Conservation (phyloP, 2,329 filamentous ascomycete species). For the Arthrobotrys sinensis region DNA sequence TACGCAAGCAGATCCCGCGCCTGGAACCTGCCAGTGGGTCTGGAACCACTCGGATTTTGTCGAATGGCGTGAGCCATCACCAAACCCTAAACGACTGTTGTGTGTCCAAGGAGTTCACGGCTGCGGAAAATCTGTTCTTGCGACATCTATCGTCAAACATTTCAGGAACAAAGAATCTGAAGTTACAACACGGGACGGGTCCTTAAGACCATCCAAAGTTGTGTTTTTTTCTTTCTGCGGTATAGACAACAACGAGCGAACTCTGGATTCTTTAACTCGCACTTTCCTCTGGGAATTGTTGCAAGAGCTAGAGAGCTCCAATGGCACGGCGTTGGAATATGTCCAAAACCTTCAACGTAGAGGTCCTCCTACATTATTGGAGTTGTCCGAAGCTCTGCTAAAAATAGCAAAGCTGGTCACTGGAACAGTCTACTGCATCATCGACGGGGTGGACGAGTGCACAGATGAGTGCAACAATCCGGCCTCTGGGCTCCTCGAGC, state of each 20-base stretch:
- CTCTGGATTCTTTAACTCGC: constrained; percentile 11
- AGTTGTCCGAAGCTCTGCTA: not conserved
- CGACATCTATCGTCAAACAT: not conserved
- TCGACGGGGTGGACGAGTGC: constrained; percentile 26
- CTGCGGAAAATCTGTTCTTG: constrained; percentile 16
- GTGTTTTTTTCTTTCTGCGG: constrained; percentile 32
- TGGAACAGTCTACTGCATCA: constrained; percentile 10
- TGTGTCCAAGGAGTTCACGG: not conserved
- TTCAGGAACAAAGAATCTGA: not conserved
- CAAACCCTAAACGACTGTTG: not conserved
- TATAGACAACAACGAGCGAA: not conserved
- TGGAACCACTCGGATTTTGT: constrained; percentile 6
- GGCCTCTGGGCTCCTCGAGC: not conserved
- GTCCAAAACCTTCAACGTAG: not conserved
- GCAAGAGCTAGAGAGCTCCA: not conserved
- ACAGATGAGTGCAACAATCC: constrained; percentile 6
- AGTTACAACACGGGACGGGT: too few species aligned
- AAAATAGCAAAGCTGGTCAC: not conserved
- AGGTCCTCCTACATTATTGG: not conserved
- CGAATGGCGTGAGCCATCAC: not conserved
- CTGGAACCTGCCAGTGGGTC: constrained; percentile 29
- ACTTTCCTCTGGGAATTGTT: constrained; percentile 13
- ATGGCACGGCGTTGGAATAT: not conserved
- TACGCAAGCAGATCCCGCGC: not conserved
- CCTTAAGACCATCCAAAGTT: too few species aligned